These are phyloP conservation scores for Pythium brassicae DNA, from an alignment of 352 stramenopile species.

Conservation along the genomic window DNA sequence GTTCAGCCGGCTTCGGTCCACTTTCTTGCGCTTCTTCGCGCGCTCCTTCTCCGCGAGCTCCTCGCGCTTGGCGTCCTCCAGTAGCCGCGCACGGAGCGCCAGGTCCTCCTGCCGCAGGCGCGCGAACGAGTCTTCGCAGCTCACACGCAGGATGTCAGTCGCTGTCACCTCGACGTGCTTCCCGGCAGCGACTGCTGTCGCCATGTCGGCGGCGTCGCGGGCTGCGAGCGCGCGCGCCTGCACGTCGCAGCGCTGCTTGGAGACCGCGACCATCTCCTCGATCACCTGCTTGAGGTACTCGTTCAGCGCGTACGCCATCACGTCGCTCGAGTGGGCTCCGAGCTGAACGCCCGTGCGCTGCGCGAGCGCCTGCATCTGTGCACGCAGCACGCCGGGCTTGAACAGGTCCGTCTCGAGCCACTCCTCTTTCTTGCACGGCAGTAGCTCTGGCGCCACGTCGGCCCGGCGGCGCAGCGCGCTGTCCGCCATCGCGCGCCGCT, in stretches of 20 bases:
- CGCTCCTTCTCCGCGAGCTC: conserved; percentile 73
- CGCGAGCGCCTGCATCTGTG: conserved; percentile 49
- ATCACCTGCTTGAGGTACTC: conserved; percentile 85
- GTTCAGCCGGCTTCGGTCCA: conserved; percentile 68
- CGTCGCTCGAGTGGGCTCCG: conserved; percentile 55
- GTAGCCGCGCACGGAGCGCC: conserved; percentile 39
- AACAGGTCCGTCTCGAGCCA: conserved; percentile 85
- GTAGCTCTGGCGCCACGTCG: conserved; percentile 25
- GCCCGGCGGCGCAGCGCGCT: conserved; percentile 23
- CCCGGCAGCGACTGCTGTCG: too few species aligned
- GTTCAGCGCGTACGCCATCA: conserved; percentile 81
- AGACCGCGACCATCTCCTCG: conserved; percentile 81
- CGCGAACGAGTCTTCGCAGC: conserved; percentile 76
- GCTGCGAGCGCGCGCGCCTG: conserved; percentile 42
- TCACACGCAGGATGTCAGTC: conserved; percentile 81
- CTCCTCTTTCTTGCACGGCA: conserved; percentile 69
- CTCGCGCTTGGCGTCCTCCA: conserved; percentile 79
- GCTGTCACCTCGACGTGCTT: conserved; percentile 51
- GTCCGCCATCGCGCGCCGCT: conserved; percentile 81
- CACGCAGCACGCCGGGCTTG: conserved; percentile 49
- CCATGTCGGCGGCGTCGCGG: conserved; percentile 36
- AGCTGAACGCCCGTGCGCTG: conserved; percentile 48
- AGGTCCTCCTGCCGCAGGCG: conserved; percentile 66
- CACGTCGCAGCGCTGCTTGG: conserved; percentile 67
- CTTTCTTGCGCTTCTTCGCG: conserved; percentile 85